A percentile compares a stretch with the other conserved stretches of the same genome.
Conservation (phyloP, 805 yeast species). For the Cyberlindnera mississippiensis region DNA sequence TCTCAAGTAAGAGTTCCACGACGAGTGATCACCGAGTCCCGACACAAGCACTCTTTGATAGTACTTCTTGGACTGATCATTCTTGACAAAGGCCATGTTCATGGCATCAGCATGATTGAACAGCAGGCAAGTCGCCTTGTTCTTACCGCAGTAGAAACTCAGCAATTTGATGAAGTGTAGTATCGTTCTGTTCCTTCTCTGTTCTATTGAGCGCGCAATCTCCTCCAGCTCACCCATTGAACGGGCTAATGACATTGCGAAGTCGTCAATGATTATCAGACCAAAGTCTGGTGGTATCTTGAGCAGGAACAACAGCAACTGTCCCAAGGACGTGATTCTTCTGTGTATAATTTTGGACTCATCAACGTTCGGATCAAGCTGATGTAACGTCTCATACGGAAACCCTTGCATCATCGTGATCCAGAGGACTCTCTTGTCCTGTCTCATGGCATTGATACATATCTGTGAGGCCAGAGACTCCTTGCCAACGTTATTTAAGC, state of each 20-base stretch:
- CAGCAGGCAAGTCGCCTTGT: slow-evolving; percentile 17
- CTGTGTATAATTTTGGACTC: not conserved
- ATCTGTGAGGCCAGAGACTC: slow-evolving; percentile 12
- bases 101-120: slow-evolving; percentile 17
- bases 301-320: slow-evolving; percentile 3
- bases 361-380: slow-evolving; percentile 1
- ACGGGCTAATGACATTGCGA: slow-evolving; percentile 16
- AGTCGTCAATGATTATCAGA: slow-evolving; percentile 24
- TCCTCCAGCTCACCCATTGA: slow-evolving; percentile 14
- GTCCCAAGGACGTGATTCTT: slow-evolving; percentile 5
- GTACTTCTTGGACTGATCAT: slow-evolving; percentile 7
- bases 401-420: slow-evolving; percentile 20
- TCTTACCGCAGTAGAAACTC: slow-evolving; percentile 14
- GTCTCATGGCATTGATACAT: slow-evolving; percentile 12
- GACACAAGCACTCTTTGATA: slow-evolving; percentile 23
- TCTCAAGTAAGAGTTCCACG: slow-evolving; percentile 18
- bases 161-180: slow-evolving; percentile 17
- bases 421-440: slow-evolving; percentile 21
- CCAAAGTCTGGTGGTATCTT: slow-evolving; percentile 9
- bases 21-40: slow-evolving; percentile 20
- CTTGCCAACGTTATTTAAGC: slow-evolving; percentile 24
- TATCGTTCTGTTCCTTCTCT: slow-evolving; percentile 11
- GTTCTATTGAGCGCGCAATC: slow-evolving; percentile 3
- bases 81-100: slow-evolving; percentile 24
- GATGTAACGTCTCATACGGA: not conserved